A percentile compares a stretch with the other conserved stretches of the same genome.
Evolutionary conservation across 805 yeast genomes (phyloP).

Genomic region (Grigorovia humatica): DNA sequence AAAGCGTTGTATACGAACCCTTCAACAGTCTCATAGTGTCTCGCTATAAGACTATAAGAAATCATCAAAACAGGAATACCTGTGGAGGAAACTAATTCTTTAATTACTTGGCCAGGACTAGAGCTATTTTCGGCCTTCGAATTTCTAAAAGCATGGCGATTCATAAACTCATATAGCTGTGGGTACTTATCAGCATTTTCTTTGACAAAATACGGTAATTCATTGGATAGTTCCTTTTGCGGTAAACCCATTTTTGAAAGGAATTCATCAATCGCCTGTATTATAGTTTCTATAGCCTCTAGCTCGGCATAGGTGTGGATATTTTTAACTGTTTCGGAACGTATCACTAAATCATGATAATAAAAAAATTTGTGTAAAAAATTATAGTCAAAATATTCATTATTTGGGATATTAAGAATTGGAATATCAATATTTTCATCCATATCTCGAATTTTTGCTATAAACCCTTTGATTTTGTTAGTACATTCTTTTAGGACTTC

Average conservation of each 20-base stretch:
- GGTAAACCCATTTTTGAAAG: constrained; percentile 49
- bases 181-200: constrained; percentile 38
- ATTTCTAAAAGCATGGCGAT: constrained; percentile 46
- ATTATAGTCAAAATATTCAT: constrained; percentile 20
- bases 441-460: constrained; percentile 25
- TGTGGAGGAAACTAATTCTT: constrained; percentile 54
- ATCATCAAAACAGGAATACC: constrained; percentile 59
- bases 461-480: constrained; percentile 30
- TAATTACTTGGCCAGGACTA: constrained; percentile 33
- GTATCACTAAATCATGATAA: constrained; percentile 33
- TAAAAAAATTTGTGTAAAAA: constrained; percentile 41
- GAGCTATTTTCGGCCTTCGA: constrained; percentile 33
- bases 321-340: constrained; percentile 15
- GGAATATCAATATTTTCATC: constrained; percentile 11
- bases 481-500: constrained; percentile 32
- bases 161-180: constrained; percentile 61
- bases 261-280: constrained; percentile 35
- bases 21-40: constrained; percentile 33
- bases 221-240: constrained; percentile 39
- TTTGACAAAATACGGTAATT: constrained; percentile 42
- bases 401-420: constrained; percentile 13
- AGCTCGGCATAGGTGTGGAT: constrained; percentile 13
- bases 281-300: constrained; percentile 13
- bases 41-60: constrained; percentile 32
- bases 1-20: constrained; percentile 45